phyloP scores from a whole-genome alignment of 352 stramenopile genomes.

The Pythium monospermum region DNA sequence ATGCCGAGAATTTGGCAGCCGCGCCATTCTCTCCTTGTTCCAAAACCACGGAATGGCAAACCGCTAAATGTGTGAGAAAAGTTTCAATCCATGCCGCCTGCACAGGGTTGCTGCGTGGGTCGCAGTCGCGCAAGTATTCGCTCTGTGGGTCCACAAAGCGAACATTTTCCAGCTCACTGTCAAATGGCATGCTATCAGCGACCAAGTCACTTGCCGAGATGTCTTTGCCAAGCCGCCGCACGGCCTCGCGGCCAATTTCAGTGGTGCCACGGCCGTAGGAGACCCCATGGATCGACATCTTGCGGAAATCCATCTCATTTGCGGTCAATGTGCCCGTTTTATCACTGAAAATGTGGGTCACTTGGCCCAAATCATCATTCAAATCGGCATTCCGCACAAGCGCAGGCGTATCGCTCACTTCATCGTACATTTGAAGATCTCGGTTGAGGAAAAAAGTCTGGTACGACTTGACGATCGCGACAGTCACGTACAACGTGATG shows the following conservation, averaged over 20 bases:
- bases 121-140: conserved; percentile 52
- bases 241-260: conserved; percentile 77
- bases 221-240: conserved; percentile 64
- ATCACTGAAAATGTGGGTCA: conserved; percentile 88
- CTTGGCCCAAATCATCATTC: conserved; percentile 82
- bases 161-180: conserved; percentile 64
- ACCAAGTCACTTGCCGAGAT: conserved; percentile 70
- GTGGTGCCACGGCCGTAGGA: conserved; percentile 80
- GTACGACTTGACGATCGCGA: conserved; percentile 85
- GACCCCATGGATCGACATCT: conserved; percentile 80
- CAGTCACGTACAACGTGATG: conserved; percentile 87
- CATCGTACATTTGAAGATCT: conserved; percentile 85
- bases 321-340: conserved; percentile 83
- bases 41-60: conserved; percentile 83
- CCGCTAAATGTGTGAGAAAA: conserved; percentile 75
- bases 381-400: conserved; percentile 80
- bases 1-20: conserved; percentile 63
- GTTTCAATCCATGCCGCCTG: conserved; percentile 73
- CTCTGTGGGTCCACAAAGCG: conserved; percentile 74
- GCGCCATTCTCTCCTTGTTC: conserved; percentile 44
- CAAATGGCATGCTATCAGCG: conserved; percentile 52
- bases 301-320: conserved; percentile 88
- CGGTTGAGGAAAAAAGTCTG: conserved; percentile 84
- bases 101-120: conserved; percentile 35
- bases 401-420: conserved; percentile 68